Percentiles rank a stretch among this genome's conserved stretches.
Evolutionary conservation across 2,329 filamentous ascomycete species (phyloP).

Genomic region (Phyllachora maydis): DNA sequence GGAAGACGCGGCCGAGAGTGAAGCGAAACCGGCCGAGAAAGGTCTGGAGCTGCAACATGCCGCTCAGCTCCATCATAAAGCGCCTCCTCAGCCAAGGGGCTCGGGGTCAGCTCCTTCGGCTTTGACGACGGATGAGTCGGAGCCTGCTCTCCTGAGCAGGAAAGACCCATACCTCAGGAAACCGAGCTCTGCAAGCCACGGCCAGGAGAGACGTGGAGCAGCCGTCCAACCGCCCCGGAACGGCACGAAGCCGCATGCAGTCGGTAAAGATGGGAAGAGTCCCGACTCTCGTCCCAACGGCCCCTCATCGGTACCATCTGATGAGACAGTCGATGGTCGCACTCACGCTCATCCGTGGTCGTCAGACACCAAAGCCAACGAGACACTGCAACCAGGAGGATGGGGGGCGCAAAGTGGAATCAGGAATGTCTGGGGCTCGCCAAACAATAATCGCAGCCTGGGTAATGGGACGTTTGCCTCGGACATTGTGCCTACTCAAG

Average conservation of each 20-base stretch:
- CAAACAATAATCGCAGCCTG: constrained; percentile 48
- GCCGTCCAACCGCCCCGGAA: constrained; percentile 6
- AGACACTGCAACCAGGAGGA: constrained; percentile 19
- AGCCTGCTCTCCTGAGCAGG: too few relatives aligned
- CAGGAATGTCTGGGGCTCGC: constrained; percentile 55
- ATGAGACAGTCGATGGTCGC: constrained; percentile 4
- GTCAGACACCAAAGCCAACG: constrained; percentile 14
- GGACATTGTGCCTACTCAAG: constrained; percentile 24
- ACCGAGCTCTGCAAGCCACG: too few relatives aligned
- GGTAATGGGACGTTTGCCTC: constrained; percentile 61
- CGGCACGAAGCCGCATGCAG: too few relatives aligned
- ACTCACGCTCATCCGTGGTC: constrained; percentile 5
- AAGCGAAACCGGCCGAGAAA: constrained; percentile 28
- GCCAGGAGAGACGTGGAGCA: constrained; percentile 5
- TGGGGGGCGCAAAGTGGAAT: constrained; percentile 22
- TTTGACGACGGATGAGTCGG: too few relatives aligned
- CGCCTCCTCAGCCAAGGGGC: too few relatives aligned
- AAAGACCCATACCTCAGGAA: too few relatives aligned
- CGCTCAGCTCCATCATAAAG: too few relatives aligned
- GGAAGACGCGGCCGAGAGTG: constrained; percentile 39
- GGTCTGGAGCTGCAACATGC: too few relatives aligned
- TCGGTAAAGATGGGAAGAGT: too few relatives aligned
- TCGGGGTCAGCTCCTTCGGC: too few relatives aligned
- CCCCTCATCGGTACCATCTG: constrained; percentile 2
- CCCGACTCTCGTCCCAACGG: constrained; percentile 4